Evolutionary conservation across 2,329 filamentous ascomycete genomes (phyloP), one percentile per base, ranked within the genome.

Genomic region (Aspergillus versicolor): DNA sequence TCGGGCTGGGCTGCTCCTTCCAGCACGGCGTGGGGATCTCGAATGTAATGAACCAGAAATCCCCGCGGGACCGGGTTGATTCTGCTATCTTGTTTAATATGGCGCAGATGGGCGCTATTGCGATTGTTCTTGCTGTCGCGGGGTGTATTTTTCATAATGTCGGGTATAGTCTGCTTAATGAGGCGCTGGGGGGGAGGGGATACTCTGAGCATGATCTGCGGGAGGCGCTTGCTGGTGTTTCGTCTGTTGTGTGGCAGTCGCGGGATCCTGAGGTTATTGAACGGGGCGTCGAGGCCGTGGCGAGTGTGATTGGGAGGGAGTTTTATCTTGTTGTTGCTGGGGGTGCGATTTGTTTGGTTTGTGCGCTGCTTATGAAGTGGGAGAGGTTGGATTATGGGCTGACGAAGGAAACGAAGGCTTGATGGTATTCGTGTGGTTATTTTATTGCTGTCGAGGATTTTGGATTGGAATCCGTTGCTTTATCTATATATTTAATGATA

Each of bases 11-110:
- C 2, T 58, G 56, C 21, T 61, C 56, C 17, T 61, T 58, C 45
- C 59, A 61, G 19, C 59, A 61, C 19, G 59, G 59, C 2, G 53
- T 59, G 5, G 59, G 59, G 0, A 58, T 61, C 12, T 58, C 56
- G 1, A 61, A 61, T 5, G 52, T 58, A 4, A 56, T 61, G 24
- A 56, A 54, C 27, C 6, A 7, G 15, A 61, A 54, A 12, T 34
- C 48, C 15, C 45, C 56, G 4, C 22, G 21, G 8, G 52, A 61
- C n/a, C 38, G 53, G 3, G 59, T 61, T 0, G 59, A 61, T 37
- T 56, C 52, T 5, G 56, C 55, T 0, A 45, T 54, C 4, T 2
- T 61, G 12, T 58, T 59, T 19, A 58, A 56, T 6, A 56, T 61
- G 50, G 42, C 52, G 1, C 59, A 61, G 53, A 48, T 54, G 52